These are phyloP conservation scores for Exserohilum turcica DNA, from an alignment of 2,329 filamentous ascomycete genomes.

Conservation along the genomic window DNA sequence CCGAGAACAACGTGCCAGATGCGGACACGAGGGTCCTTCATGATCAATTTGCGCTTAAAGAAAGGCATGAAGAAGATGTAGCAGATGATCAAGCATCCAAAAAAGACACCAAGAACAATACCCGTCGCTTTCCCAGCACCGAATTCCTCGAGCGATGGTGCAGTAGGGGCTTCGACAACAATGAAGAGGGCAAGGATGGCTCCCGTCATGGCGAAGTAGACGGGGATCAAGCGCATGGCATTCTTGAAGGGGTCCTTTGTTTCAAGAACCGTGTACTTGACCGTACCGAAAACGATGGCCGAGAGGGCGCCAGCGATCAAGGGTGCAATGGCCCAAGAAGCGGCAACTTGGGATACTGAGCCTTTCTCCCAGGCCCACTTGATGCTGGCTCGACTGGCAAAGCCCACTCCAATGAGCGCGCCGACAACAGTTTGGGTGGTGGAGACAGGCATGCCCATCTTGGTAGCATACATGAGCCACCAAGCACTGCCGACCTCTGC, in stretches of 20 bases:
- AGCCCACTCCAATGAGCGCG: constrained; percentile 64
- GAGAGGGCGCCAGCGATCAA: constrained; percentile 55
- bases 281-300: constrained; percentile 55
- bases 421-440: constrained; percentile 67
- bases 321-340: constrained; percentile 58
- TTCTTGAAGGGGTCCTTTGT: constrained; percentile 56
- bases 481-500: constrained; percentile 30
- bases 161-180: constrained; percentile 54
- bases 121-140: constrained; percentile 37
- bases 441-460: constrained; percentile 61
- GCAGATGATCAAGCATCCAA: constrained; percentile 24
- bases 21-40: constrained; percentile 32
- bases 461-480: constrained; percentile 10
- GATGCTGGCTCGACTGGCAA: constrained; percentile 49
- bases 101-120: constrained; percentile 36
- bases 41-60: constrained; percentile 34
- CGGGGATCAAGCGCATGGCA: constrained; percentile 56
- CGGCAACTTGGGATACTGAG: constrained; percentile 44
- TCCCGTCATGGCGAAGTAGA: constrained; percentile 57
- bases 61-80: constrained; percentile 40
- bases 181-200: constrained; percentile 63
- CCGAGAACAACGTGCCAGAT: constrained; percentile 42
- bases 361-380: constrained; percentile 35
- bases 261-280: constrained; percentile 58
- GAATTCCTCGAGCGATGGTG: constrained; percentile 36